These are phyloP conservation scores for Kluyveromyces wickerhamii DNA, from an alignment of 805 yeast species.

Conservation along the genomic window DNA sequence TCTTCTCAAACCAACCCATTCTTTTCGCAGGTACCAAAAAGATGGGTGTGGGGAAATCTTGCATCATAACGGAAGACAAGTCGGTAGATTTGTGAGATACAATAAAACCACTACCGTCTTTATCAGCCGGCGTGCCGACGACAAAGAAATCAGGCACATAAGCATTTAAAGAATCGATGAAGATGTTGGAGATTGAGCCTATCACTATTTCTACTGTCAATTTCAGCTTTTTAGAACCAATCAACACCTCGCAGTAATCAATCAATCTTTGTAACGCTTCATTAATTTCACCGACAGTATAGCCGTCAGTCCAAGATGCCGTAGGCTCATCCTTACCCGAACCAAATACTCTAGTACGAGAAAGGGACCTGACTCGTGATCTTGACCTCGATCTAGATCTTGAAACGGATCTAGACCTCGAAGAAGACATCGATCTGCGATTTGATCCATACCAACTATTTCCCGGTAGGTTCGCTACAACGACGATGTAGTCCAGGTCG, in stretches of 20 bases:
- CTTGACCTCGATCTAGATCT: constrained; percentile 12
- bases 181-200: constrained; percentile 20
- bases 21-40: constrained; percentile 24
- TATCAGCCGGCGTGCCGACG: not conserved
- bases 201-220: constrained; percentile 28
- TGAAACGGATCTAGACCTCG: constrained; percentile 5
- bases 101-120: constrained; percentile 5
- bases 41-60: constrained; percentile 24
- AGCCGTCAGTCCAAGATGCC: constrained; percentile 27
- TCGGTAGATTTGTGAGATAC: constrained; percentile 21
- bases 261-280: constrained; percentile 18
- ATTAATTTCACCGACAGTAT: constrained; percentile 18
- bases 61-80: constrained; percentile 21
- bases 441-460: constrained; percentile 5
- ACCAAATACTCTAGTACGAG: constrained; percentile 6
- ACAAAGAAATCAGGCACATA: constrained; percentile 29
- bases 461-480: constrained; percentile 39
- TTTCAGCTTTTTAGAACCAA: constrained; percentile 21
- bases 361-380: constrained; percentile 10
- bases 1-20: constrained; percentile 22
- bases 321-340: constrained; percentile 8
- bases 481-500: constrained; percentile 59
- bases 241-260: constrained; percentile 16
- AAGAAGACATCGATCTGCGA: constrained; percentile 21
- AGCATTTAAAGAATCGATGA: constrained; percentile 25